Percentiles rank a stretch among this genome's conserved stretches.
Conservation (phyloP, 495 filamentous ascomycete species). For the Aspergillus heteromorphus region DNA sequence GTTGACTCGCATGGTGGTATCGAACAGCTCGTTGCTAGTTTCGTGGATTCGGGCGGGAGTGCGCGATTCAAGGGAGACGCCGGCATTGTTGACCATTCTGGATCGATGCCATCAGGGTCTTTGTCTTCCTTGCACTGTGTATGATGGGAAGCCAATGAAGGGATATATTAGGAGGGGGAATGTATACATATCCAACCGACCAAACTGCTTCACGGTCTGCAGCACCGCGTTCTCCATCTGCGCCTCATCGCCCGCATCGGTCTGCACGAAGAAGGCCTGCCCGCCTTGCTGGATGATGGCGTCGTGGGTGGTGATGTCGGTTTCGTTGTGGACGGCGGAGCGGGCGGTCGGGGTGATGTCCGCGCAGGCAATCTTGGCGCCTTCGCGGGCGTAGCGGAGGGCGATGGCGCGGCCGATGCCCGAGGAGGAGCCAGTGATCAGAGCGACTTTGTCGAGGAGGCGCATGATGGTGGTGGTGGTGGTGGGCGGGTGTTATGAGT, state of each 20-base stretch:
- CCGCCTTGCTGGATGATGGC: constrained; percentile 34
- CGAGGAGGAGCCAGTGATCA: constrained; percentile 46
- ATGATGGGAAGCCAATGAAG: no score
- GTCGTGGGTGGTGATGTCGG: constrained; percentile 34
- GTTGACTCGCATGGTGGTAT: constrained; percentile 39
- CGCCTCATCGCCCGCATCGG: constrained; percentile 36
- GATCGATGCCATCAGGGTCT: no score
- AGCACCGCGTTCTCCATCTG: constrained; percentile 36
- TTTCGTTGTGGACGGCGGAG: constrained; percentile 24
- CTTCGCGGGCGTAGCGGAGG: constrained; percentile 37
- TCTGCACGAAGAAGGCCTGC: constrained; percentile 39
- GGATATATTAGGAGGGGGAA: no score
- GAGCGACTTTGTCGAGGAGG: constrained; percentile 33
- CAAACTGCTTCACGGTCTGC: constrained; percentile 31
- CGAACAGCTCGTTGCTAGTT: constrained; percentile 30
- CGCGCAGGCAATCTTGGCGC: constrained; percentile 44
- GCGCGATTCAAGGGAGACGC: constrained; percentile 22
- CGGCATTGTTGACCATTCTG: constrained; percentile 53
- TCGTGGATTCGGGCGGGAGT: constrained; percentile 26
- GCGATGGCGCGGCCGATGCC: constrained; percentile 46
- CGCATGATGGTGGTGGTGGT: constrained; percentile 6
- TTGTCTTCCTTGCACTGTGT: no score
- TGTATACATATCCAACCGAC: constrained; percentile 46
- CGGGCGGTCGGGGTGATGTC: constrained; percentile 34
- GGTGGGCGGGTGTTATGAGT: not conserved